Conservation (phyloP, 140 eudicot genomes). For the Flaveria floridana region DNA sequence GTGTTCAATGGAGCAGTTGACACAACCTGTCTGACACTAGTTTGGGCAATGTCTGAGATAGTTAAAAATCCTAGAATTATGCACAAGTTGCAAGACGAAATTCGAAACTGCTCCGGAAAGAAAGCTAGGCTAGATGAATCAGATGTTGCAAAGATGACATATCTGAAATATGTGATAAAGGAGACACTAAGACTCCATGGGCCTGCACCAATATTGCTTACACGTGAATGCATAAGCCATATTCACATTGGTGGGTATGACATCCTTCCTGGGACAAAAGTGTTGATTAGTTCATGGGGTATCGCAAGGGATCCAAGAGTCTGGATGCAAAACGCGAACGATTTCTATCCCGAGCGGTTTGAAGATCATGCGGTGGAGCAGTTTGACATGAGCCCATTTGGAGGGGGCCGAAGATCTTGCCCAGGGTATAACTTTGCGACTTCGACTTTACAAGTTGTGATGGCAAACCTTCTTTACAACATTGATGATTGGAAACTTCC, state of each 20-base stretch:
- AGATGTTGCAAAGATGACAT: neutral
- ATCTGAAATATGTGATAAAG: neutral
- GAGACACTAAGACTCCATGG: neutral
- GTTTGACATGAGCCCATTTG: conserved; percentile 9
- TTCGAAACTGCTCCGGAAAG: neutral
- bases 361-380: neutral
- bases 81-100: conserved; percentile 16
- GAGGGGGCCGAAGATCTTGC: conserved; percentile 19
- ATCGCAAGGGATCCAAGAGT: neutral
- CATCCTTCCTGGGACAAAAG: neutral
- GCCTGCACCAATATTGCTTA: neutral
- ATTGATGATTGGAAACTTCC: conserved; percentile 10
- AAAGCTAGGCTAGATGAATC: neutral
- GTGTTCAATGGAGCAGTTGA: conserved; percentile 17
- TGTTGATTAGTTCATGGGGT: neutral
- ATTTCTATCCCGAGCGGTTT: conserved; percentile 11
- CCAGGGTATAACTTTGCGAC: conserved; percentile 11
- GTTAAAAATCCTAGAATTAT: conserved; percentile 20
- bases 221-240: neutral
- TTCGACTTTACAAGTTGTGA: neutral
- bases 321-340: neutral
- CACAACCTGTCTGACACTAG: neutral
- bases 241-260: neutral
- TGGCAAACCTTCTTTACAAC: conserved; percentile 2
- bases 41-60: conserved; percentile 21